Evolutionary conservation across 495 filamentous ascomycete genomes (phyloP), one percentile per base, ranked within the genome.

Genomic region (Neurospora discreta): DNA sequence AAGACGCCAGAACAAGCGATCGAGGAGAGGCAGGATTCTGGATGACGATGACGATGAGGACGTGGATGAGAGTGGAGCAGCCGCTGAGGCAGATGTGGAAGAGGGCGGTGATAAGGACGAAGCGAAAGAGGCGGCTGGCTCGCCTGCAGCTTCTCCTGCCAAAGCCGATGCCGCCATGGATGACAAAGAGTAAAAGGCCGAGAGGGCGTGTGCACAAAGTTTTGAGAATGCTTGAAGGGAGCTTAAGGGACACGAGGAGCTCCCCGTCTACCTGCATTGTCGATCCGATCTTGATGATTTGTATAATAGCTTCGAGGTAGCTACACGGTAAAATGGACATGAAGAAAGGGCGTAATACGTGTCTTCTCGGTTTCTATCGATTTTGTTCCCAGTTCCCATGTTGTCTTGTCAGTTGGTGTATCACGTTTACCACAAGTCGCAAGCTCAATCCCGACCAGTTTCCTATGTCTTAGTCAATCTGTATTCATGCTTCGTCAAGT

Each of bases 121-220:
- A 26, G 72, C n/a, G 9, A 71, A 73, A 5, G 69, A 71, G 43
- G 36, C 30, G 39, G 39, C 36, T 65, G 52, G 52, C 52, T 65
- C 52, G 26, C 52, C 52, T 65, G 52, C 52, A 8, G 52, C 52
- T 65, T 33, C 52, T 65, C 52, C 52, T 26, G 52, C 52, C 52
- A 65, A 33, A 73, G 75, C 20, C 9, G 75, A 79, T 71, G 79
- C 79, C 10, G 80, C 75, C 69, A 83, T 83, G 80, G 82, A 83
- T 71, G 79, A 75, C 0, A 76, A 75, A 20, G 77, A 78, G 33
- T 65, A 65, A 65, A 36, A 65, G 5, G 15, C 5, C 52, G 26
- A 65, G 26, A 6, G 26, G 15, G 5, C 16, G 13, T 30, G 23
- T 60, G 52, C 8, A 33, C 5, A 33, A 9, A 3, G 3, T 30